phyloP scores from a whole-genome alignment of 2,329 filamentous ascomycete genomes.

The Blastomyces percursus region DNA sequence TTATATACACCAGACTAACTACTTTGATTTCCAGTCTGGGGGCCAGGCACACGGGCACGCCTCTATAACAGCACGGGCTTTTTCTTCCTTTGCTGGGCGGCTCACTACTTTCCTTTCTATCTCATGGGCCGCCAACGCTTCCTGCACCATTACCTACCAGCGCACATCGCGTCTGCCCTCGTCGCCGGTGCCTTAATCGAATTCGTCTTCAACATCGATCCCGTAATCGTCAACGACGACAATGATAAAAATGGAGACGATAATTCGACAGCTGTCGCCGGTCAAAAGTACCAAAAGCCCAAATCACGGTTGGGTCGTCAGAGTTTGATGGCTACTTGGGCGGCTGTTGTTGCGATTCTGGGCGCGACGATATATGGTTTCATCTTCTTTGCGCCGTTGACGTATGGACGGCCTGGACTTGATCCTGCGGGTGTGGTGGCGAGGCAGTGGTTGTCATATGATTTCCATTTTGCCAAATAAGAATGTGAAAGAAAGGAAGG shows the following conservation, averaged over 20 bases:
- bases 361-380: constrained; percentile 61
- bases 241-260: constrained; percentile 23
- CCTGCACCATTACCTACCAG: constrained; percentile 93
- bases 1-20: constrained; percentile 15
- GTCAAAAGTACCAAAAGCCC: constrained; percentile 59
- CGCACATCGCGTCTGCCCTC: constrained; percentile 79
- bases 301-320: constrained; percentile 70
- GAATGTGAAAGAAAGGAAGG: background rate
- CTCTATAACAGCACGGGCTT: constrained; percentile 98
- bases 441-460: constrained; percentile 93
- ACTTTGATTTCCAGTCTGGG: constrained; percentile 28
- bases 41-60: constrained; percentile 70
- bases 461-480: constrained; percentile 98
- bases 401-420: constrained; percentile 87
- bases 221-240: constrained; percentile 45
- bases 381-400: constrained; percentile 89
- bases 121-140: constrained; percentile 98
- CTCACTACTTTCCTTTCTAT: constrained; percentile 95
- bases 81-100: constrained; percentile 97
- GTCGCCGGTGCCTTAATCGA: constrained; percentile 87
- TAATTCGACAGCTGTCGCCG: constrained; percentile 29
- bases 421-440: constrained; percentile 64
- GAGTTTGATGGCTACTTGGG: constrained; percentile 68
- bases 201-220: constrained; percentile 90
- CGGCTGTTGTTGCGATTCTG: constrained; percentile 61